Percentiles rank a stretch among this genome's conserved stretches.
phyloP scores from a whole-genome alignment of 495 filamentous ascomycete species.

The Penicillium waksmanii region DNA sequence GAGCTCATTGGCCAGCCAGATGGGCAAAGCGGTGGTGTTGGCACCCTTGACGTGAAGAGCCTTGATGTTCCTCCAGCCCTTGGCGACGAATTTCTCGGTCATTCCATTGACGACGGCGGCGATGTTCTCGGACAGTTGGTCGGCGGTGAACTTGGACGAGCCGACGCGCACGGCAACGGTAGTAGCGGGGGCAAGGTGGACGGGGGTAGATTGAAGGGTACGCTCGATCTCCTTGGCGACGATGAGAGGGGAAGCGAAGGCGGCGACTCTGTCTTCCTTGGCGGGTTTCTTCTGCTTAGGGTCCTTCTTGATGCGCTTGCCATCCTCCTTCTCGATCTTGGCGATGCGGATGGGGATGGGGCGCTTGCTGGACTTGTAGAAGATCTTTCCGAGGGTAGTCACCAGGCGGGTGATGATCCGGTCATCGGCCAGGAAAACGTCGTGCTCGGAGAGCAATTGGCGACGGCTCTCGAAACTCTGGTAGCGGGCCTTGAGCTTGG shows the following conservation, averaged over 20 bases:
- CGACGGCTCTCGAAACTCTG: slow-evolving; percentile 83
- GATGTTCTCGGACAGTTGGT: slow-evolving; percentile 80
- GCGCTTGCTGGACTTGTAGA: slow-evolving; percentile 83
- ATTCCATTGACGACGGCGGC: slow-evolving; percentile 68
- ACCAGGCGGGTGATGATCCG: slow-evolving; percentile 79
- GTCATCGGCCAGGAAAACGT: slow-evolving; percentile 87
- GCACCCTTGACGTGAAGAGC: slow-evolving; percentile 87
- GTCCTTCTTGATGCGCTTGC: slow-evolving; percentile 64
- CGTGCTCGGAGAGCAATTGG: slow-evolving; percentile 81
- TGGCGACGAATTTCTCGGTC: slow-evolving; percentile 75
- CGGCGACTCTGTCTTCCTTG: slow-evolving; percentile 42
- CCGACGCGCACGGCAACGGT: slow-evolving; percentile 73
- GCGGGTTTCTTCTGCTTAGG: slow-evolving; percentile 35
- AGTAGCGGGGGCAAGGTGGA: slow-evolving; percentile 71
- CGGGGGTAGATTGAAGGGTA: slow-evolving; percentile 68
- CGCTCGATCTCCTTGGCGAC: slow-evolving; percentile 74
- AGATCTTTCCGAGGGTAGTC: slow-evolving; percentile 77
- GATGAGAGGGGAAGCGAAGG: slow-evolving; percentile 50
- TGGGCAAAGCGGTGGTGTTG: slow-evolving; percentile 80
- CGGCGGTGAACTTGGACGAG: slow-evolving; percentile 68
- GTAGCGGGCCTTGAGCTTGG: slow-evolving; percentile 84
- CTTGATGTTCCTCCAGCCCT: slow-evolving; percentile 83
- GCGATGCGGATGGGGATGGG: slow-evolving; percentile 82
- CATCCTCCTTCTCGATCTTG: slow-evolving; percentile 64
- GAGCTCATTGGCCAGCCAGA: slow-evolving; percentile 89